These are phyloP conservation scores for Tricholoma sp. DNA, from an alignment of 768 basidiomycete species.

Conservation along the genomic window DNA sequence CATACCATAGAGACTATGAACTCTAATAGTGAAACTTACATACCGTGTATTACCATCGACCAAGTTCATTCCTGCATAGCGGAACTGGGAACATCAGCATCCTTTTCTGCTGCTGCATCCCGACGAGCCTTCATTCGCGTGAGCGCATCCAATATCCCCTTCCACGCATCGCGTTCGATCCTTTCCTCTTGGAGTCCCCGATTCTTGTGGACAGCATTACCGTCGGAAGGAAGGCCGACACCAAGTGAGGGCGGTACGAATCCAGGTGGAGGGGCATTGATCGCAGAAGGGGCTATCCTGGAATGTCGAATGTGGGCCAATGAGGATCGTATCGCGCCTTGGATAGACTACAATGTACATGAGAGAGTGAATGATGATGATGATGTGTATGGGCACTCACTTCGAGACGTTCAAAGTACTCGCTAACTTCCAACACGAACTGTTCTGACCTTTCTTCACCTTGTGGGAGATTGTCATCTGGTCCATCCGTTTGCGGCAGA, in stretches of 20 bases:
- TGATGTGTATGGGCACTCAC: conserved; percentile 30
- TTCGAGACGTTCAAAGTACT: conserved; percentile 80
- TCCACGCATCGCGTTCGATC: conserved; percentile 74
- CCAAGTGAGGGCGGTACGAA: conserved; percentile 78
- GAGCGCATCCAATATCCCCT: conserved; percentile 65
- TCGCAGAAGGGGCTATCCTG: conserved; percentile 83
- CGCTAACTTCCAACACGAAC: conserved; percentile 79
- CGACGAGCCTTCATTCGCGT: conserved; percentile 50
- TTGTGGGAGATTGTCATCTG: conserved; percentile 64
- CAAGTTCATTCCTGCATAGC: conserved; percentile 18
- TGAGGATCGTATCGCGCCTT: conserved; percentile 69
- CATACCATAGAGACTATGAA: not conserved
- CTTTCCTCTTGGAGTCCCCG: conserved; percentile 76
- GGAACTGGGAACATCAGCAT: conserved; percentile 10
- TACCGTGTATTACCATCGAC: conserved; percentile 3
- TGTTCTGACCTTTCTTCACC: conserved; percentile 83
- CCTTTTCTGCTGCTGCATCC: conserved; percentile 20
- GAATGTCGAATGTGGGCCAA: conserved; percentile 79
- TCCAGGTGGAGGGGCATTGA: conserved; percentile 68
- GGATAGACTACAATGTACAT: conserved; percentile 51
- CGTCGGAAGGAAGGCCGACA: conserved; percentile 58
- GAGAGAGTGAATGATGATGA: not conserved
- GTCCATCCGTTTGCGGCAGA: conserved; percentile 75
- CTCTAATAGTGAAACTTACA: not conserved
- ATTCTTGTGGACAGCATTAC: conserved; percentile 31